Evolutionary conservation across 345 rosid species (phyloP), one percentile per base, ranked within the genome.

Genomic region (Arabis hirsuta): DNA sequence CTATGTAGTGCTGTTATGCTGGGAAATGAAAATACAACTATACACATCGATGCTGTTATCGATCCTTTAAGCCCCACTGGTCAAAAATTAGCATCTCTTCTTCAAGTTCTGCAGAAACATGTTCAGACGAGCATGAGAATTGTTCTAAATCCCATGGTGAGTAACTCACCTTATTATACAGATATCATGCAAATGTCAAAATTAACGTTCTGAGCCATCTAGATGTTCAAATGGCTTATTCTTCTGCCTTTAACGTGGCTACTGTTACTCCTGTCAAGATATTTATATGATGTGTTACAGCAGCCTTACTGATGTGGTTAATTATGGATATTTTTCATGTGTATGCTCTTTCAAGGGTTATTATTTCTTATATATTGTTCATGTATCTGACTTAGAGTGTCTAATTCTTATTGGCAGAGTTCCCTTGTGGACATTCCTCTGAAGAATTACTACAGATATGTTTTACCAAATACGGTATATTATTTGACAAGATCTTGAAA

Each of bases 381-480:
- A 51, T 51, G 45, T 13, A 44, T 71, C 36, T 70, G 71, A 71
- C 56, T 45, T 68, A 56, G 41, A 62, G 56, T 27, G 60, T 69
- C 65, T 62, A 67, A 46, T 38, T 16, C 60, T 73, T 50, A 55
- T 55, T 74, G 72, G 84, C 97, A 95, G 99, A 90, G 99, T 86
- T 95, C 98, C 65, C 96, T 92, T 65, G 97, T 82, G 53, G 99
- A 92, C 85, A 91, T 95, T 81, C 99, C 99, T 72, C 74, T 92
- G 81, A 95, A 95, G 91, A 95, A 90, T 73, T 95, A 90, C 86
- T 92, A 95, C 85, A 88, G 98, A 95, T 92, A 87, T 73, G 98
- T 96, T 39, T 74, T 92, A 64, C 99, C 99, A 46, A 73, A 89
- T 73, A 77, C 77, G 95, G 99, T 95, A 87, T 62, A 32, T 53